Conservation (phyloP, 1,284 basidiomycete species). For the Paramarasmius palmivorus region DNA sequence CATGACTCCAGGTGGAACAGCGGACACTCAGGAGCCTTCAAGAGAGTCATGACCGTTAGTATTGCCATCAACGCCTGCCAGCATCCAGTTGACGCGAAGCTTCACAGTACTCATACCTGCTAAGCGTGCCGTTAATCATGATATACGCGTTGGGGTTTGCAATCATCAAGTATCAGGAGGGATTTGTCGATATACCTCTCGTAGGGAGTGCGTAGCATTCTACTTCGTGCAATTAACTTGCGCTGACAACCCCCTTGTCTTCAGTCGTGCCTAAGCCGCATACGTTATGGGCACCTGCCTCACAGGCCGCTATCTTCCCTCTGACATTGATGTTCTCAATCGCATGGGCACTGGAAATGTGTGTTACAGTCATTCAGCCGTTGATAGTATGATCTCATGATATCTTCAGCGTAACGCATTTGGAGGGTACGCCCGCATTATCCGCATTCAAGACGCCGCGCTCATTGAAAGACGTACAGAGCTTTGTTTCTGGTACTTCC, state of each 20-base stretch:
- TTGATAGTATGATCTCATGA: not conserved
- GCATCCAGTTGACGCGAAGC: not conserved
- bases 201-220: slow-evolving; percentile 48
- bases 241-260: not conserved
- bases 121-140: slow-evolving; percentile 60
- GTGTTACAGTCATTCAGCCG: slow-evolving; percentile 23
- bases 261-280: slow-evolving; percentile 68
- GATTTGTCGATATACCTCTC: slow-evolving; percentile 47
- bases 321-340: slow-evolving; percentile 61
- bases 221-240: not conserved
- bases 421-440: slow-evolving; percentile 56
- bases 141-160: slow-evolving; percentile 63
- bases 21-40: slow-evolving; percentile 68
- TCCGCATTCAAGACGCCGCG: not conserved
- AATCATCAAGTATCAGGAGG: slow-evolving; percentile 70
- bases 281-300: slow-evolving; percentile 49
- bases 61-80: not conserved
- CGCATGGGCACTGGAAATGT: slow-evolving; percentile 76
- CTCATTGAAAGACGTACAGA: slow-evolving; percentile 39
- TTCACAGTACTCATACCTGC: slow-evolving; percentile 68
- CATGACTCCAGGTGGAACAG: slow-evolving; percentile 54
- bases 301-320: slow-evolving; percentile 56
- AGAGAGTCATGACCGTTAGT: slow-evolving; percentile 77
- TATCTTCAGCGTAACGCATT: slow-evolving; percentile 62
- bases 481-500: slow-evolving; percentile 81